These are phyloP conservation scores for Crinitomyces ghanaensis DNA, from an alignment of 805 yeast species.

Conservation along the genomic window DNA sequence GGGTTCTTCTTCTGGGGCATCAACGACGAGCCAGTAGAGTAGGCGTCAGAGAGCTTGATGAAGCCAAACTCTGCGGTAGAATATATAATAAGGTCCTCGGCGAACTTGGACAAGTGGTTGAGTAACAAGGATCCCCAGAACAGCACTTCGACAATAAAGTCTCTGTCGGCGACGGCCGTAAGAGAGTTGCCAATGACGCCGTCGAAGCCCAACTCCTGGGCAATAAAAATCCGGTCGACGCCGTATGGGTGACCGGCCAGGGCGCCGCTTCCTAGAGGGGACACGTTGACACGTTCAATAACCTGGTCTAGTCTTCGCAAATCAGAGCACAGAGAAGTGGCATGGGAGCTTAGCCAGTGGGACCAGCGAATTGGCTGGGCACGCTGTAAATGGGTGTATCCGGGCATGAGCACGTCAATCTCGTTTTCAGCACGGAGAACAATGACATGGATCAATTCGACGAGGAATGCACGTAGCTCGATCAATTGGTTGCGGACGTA, in stretches of 20 bases:
- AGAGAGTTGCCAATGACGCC: conserved; percentile 91
- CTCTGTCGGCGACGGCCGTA: conserved; percentile 96
- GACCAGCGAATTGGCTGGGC: conserved; percentile 99
- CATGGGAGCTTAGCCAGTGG: conserved; percentile 91
- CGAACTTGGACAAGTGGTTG: conserved; percentile 90
- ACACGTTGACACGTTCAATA: conserved; percentile 67
- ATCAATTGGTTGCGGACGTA: conserved; percentile 70
- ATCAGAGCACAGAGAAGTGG: conserved; percentile 89
- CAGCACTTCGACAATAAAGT: conserved; percentile 88
- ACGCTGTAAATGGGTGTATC: conserved; percentile 95
- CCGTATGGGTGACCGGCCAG: conserved; percentile 99
- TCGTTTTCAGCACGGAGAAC: conserved; percentile 70
- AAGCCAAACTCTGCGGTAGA: conserved; percentile 98
- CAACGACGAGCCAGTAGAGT: conserved; percentile 94
- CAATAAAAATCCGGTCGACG: conserved; percentile 87
- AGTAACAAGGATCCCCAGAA: conserved; percentile 92
- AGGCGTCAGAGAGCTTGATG: conserved; percentile 87
- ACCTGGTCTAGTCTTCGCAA: conserved; percentile 74
- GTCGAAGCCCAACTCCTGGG: conserved; percentile 64
- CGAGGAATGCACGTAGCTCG: conserved; percentile 42
- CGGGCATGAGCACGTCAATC: conserved; percentile 93
- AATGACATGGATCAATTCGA: conserved; percentile 57
- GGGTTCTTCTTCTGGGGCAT: conserved; percentile 99
- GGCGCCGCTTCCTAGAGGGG: conserved; percentile 96
- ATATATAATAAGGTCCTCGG: conserved; percentile 90